A percentile compares a stretch with the other conserved stretches of the same genome.
Evolutionary conservation across 108 stramenopile species (phyloP).

Genomic region (Nitzschia sp.): DNA sequence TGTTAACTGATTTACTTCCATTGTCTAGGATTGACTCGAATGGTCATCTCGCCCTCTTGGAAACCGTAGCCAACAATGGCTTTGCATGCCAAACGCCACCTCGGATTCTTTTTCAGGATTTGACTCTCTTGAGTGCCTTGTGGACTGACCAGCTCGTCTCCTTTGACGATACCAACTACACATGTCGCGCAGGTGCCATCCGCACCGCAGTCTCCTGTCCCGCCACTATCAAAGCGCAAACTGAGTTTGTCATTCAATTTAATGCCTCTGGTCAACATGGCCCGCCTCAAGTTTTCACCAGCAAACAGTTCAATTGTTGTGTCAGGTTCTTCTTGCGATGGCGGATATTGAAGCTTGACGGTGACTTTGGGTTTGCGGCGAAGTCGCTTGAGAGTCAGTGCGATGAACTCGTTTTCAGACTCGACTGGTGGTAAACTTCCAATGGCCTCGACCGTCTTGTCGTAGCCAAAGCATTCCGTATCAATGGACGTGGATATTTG

Average conservation of each 20-base stretch:
- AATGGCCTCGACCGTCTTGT: conserved; percentile 58
- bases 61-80: conserved; percentile 76
- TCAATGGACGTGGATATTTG: conserved; percentile 36
- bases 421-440: conserved; percentile 47
- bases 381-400: conserved; percentile 71
- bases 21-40: conserved; percentile 75
- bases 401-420: conserved; percentile 42
- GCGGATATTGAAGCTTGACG: conserved; percentile 80
- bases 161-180: conserved; percentile 54
- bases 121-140: conserved; percentile 55
- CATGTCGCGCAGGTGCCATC: conserved; percentile 74
- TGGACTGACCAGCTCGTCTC: conserved; percentile 61
- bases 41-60: conserved; percentile 63
- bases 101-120: conserved; percentile 65
- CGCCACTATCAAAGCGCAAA: conserved; percentile 56
- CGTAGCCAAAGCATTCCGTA: conserved; percentile 68
- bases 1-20: too few species aligned
- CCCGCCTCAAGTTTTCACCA: conserved; percentile 83
- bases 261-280: conserved; percentile 74
- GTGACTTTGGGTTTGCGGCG: conserved; percentile 77
- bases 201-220: conserved; percentile 62
- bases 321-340: conserved; percentile 58
- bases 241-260: conserved; percentile 77
- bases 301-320: conserved; percentile 70
- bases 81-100: conserved; percentile 79